A percentile compares a stretch with the other conserved stretches of the same genome.
Evolutionary conservation across 2,329 filamentous ascomycete species (phyloP).

Genomic region (Fusarium pininemorale): DNA sequence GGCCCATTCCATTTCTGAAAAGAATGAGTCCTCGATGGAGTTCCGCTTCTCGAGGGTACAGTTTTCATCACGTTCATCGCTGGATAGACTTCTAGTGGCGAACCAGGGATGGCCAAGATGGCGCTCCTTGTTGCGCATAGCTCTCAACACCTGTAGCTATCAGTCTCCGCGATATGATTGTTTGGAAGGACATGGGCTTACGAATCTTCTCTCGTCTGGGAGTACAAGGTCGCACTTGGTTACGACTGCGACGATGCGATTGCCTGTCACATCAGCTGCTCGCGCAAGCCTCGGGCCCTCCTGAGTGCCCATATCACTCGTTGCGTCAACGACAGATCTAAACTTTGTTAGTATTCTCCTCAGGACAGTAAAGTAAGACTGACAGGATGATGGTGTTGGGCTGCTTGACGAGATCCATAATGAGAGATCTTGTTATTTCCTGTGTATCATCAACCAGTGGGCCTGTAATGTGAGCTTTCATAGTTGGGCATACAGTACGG

Average conservation of each 20-base stretch:
- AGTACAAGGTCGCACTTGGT: neutral
- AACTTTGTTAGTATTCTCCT: accelerated
- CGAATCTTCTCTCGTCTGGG: neutral
- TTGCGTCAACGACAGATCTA: neutral
- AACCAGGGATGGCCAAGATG: neutral
- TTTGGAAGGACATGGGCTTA: neutral
- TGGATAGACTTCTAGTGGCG: neutral
- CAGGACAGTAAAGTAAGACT: accelerated
- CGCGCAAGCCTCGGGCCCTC: neutral
- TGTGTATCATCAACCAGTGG: accelerated
- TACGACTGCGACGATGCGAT: neutral
- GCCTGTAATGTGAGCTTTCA: neutral
- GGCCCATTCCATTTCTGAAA: neutral
- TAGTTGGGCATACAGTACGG: accelerated
- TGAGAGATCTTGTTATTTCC: neutral
- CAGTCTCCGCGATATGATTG: accelerated
- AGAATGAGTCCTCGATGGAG: neutral
- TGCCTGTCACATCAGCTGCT: neutral
- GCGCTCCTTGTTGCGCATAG: neutral
- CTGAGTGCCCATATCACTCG: neutral
- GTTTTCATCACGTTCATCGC: neutral
- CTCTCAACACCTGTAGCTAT: neutral
- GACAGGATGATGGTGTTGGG: neutral
- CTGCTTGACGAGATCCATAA: neutral
- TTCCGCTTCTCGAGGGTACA: neutral